Evolutionary conservation across 148 eudicot species (phyloP).

Genomic region (Silene conica): DNA sequence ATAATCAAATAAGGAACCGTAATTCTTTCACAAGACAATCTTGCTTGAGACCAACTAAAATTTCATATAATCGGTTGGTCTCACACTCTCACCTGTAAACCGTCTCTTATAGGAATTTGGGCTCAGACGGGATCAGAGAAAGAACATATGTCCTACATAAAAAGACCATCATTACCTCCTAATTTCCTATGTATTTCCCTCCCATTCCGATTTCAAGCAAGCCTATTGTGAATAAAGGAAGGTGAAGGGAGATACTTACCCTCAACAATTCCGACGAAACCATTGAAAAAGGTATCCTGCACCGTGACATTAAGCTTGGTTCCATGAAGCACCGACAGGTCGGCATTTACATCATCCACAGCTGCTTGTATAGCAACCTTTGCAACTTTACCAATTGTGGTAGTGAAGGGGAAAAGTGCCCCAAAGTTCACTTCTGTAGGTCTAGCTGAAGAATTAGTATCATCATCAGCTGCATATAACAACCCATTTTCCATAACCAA

Average conservation of each 20-base stretch:
- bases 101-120: too few relatives aligned
- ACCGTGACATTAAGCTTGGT: conserved; percentile 44
- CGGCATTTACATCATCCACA: conserved; percentile 59
- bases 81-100: too few relatives aligned
- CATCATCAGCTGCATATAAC: conserved; percentile 22
- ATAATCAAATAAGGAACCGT: neutral
- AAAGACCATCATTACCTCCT: too few relatives aligned
- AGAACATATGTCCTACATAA: too few relatives aligned
- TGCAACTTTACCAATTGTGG: conserved; percentile 56
- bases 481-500: conserved; percentile 14
- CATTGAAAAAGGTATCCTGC: conserved; percentile 44
- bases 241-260: conserved; percentile 25
- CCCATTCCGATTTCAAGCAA: too few relatives aligned
- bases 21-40: too few relatives aligned
- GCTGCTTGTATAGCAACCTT: conserved; percentile 64
- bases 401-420: conserved; percentile 42
- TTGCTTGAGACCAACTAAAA: too few relatives aligned
- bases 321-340: conserved; percentile 45
- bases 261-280: conserved; percentile 50
- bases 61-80: too few relatives aligned
- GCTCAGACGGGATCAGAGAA: too few relatives aligned
- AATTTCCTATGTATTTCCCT: too few relatives aligned
- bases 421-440: conserved; percentile 54
- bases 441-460: conserved; percentile 28
- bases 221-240: neutral